phyloP scores from a whole-genome alignment of 2,329 filamentous ascomycete genomes.

The Epichloe elymi region DNA sequence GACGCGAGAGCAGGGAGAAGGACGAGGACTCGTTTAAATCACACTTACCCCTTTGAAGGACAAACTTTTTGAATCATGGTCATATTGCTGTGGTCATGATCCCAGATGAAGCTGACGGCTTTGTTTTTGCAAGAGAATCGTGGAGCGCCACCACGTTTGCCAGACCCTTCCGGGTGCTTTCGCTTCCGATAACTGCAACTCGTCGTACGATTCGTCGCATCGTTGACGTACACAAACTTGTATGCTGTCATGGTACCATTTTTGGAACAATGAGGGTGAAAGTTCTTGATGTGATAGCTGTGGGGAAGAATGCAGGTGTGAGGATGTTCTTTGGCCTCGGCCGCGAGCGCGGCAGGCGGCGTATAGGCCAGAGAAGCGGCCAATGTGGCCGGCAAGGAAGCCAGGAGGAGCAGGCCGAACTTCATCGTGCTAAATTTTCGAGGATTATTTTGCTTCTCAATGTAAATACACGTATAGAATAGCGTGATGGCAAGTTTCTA shows the following conservation, averaged over 20 bases:
- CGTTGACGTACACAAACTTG: constrained; percentile 29
- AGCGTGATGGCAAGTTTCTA: not conserved
- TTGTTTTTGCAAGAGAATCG: constrained; percentile 31
- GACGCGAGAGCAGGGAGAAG: too few species aligned
- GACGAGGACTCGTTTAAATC: too few species aligned
- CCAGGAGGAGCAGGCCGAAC: constrained; percentile 4
- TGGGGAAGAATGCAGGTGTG: constrained; percentile 24
- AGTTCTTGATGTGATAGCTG: constrained; percentile 25
- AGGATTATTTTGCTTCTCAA: not conserved
- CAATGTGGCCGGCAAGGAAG: constrained; percentile 9
- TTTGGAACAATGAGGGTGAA: constrained; percentile 21
- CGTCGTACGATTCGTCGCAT: constrained; percentile 26
- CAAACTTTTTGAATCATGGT: constrained; percentile 34
- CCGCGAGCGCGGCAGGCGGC: constrained; percentile 14
- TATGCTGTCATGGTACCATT: constrained; percentile 20
- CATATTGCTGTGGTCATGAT: constrained; percentile 15
- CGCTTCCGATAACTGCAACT: constrained; percentile 30
- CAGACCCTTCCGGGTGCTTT: constrained; percentile 21
- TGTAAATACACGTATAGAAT: not conserved
- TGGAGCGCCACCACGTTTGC: constrained; percentile 14
- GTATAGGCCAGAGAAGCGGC: constrained; percentile 14
- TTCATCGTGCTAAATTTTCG: constrained; percentile 4
- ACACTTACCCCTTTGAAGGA: constrained; percentile 23
- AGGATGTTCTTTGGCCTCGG: constrained; percentile 12
- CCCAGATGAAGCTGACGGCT: constrained; percentile 31